Evolutionary conservation across 2,329 filamentous ascomycete species (phyloP), one percentile per base, ranked within the genome.

Genomic region (Penicillium sp.): DNA sequence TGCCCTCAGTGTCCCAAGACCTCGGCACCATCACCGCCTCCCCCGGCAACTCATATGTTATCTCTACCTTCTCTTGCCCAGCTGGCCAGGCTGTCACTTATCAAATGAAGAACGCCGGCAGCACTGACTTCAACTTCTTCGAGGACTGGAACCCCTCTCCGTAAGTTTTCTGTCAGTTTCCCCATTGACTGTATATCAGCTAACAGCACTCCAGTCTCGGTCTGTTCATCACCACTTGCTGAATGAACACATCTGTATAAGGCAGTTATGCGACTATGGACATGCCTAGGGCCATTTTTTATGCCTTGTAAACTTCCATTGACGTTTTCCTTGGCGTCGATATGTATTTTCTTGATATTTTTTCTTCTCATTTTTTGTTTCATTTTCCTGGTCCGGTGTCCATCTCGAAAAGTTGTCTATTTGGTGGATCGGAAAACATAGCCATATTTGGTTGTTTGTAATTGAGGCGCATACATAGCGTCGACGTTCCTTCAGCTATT

Each of bases 131-230:
- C 38, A 72, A 81, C 54, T 89, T 81, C 72, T 87, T 88, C 74
- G 79, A 89, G 73, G 84, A 89, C 67, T 86, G 76, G 62, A 86
- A 86, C 64, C 78, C 77, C 10, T 71, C 74, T 59, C 76, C 80
- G 74, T 77, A 67, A 70, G 74, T 74, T 50, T 29, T 16, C 20
- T 40, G 5, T 3, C 5, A n/a, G 3, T 6, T n/a, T 31, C 18
- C 40, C 22, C 45, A 22, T 13, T 32, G n/a, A 1, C 9, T 53
- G 2, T 22, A 35, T 14, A 8, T 38, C 18, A 53, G 52, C 61
- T 66, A 67, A 67, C 53, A n/a, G 32, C 2, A 1, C 14, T 20
- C 10, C 55, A 76, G 73, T 46, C 65, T 78, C 46, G 75, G 75
- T 56, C 66, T 78, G 38, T 78, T 66, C 62, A 71, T 78, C 55